Conservation (phyloP, 768 basidiomycete genomes). For the Grammothele lineata region DNA sequence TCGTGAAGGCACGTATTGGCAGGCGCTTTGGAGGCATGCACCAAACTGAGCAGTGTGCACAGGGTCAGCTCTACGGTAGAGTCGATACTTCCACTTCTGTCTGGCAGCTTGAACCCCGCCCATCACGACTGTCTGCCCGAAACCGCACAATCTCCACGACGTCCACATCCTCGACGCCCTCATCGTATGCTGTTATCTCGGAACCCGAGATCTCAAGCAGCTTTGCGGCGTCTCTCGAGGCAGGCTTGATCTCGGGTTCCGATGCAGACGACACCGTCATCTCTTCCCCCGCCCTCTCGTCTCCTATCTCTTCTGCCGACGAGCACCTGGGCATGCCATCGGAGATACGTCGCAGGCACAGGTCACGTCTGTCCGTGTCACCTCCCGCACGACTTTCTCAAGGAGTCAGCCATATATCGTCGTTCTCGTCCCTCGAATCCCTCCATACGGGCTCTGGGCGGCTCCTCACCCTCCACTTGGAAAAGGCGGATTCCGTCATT, state of each 20-base stretch:
- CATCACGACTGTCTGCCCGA: conserved; percentile 48
- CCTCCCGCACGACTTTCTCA: conserved; percentile 10
- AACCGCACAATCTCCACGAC: conserved; percentile 74
- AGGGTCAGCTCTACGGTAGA: conserved; percentile 73
- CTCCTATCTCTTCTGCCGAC: conserved; percentile 56
- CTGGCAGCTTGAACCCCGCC: conserved; percentile 79
- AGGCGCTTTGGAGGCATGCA: neutral
- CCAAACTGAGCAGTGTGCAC: neutral
- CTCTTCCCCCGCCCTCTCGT: conserved; percentile 56
- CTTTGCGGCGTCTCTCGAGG: conserved; percentile 79
- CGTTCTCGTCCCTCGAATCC: conserved; percentile 75
- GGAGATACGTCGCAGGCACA: conserved; percentile 9
- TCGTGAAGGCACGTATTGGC: conserved; percentile 54
- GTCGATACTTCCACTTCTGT: conserved; percentile 63
- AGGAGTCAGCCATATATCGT: conserved; percentile 55
- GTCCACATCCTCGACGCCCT: conserved; percentile 73
- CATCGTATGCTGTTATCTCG: conserved; percentile 80
- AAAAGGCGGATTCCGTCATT: conserved; percentile 74
- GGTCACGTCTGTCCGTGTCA: conserved; percentile 10
- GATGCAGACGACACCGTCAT: conserved; percentile 61
- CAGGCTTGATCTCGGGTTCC: conserved; percentile 51
- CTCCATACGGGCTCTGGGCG: conserved; percentile 56
- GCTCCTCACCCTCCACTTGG: conserved; percentile 73
- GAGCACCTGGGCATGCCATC: conserved; percentile 18
- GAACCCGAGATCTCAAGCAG: conserved; percentile 83